A percentile compares a stretch with the other conserved stretches of the same genome.
These are phyloP conservation scores for Apiospora pterosperma DNA, from an alignment of 2,329 filamentous ascomycete genomes.

Conservation along the genomic window DNA sequence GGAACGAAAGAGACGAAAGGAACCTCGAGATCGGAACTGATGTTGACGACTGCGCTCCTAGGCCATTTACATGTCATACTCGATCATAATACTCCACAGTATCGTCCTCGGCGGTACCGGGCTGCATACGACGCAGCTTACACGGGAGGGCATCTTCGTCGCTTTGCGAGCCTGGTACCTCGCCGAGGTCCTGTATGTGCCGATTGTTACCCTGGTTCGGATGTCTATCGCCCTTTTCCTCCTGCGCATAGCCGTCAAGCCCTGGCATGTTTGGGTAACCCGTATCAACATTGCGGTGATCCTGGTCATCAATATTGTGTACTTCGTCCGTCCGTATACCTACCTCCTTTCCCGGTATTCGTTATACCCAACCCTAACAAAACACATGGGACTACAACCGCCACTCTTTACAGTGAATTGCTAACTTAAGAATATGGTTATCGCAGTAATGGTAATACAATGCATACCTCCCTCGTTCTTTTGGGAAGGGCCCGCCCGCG, in stretches of 20 bases:
- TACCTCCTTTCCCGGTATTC: neutral
- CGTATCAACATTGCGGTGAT: slow-evolving; percentile 31
- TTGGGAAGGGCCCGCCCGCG: slow-evolving; percentile 34
- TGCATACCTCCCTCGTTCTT: slow-evolving; percentile 46
- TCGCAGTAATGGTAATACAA: slow-evolving; percentile 40
- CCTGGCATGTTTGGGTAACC: slow-evolving; percentile 31
- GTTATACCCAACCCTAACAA: neutral
- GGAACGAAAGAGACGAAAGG: neutral
- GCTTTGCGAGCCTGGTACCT: slow-evolving; percentile 34
- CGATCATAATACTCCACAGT: slow-evolving; percentile 28
- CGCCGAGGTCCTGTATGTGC: slow-evolving; percentile 37
- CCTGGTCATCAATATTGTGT: slow-evolving; percentile 30
- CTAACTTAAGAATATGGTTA: neutral
- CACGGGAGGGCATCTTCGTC: slow-evolving; percentile 16
- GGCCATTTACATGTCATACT: slow-evolving; percentile 32
- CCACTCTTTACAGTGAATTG: no score
- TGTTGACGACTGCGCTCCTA: slow-evolving; percentile 13
- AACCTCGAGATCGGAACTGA: neutral
- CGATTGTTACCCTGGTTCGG: slow-evolving; percentile 35
- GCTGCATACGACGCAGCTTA: slow-evolving; percentile 17
- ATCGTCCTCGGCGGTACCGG: slow-evolving; percentile 27
- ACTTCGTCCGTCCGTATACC: slow-evolving; percentile 32
- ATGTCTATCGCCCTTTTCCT: slow-evolving; percentile 39
- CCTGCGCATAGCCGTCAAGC: slow-evolving; percentile 33
- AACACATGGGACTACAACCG: no score